Conservation (phyloP, 2,329 filamentous ascomycete species). For the Alternaria arborescens region DNA sequence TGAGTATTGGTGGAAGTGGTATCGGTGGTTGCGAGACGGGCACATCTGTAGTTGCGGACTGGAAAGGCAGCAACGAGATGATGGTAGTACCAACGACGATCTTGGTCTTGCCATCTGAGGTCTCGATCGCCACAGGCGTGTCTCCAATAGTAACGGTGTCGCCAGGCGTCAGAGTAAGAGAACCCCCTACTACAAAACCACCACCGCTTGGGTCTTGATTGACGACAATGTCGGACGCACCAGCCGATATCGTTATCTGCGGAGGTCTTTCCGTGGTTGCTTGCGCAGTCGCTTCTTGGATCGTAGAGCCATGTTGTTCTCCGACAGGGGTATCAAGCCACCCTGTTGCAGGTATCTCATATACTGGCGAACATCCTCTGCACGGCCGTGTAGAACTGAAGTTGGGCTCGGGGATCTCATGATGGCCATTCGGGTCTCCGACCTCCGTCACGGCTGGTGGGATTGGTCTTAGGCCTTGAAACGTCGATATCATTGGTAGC, state of each 20-base stretch:
- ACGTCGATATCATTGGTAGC: slow-evolving; percentile 30
- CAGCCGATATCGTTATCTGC: slow-evolving; percentile 25
- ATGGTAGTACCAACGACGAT: slow-evolving; percentile 32
- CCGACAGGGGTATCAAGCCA: slow-evolving; percentile 31
- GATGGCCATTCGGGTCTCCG: slow-evolving; percentile 41
- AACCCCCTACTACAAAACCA: slow-evolving; percentile 29
- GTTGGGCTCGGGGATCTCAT: slow-evolving; percentile 43
- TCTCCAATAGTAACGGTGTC: slow-evolving; percentile 33
- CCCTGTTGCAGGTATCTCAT: slow-evolving; percentile 38
- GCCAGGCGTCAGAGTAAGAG: slow-evolving; percentile 31
- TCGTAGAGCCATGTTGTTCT: slow-evolving; percentile 28
- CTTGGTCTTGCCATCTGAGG: slow-evolving; percentile 28
- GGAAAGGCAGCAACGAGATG: slow-evolving; percentile 21
- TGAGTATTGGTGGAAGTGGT: slow-evolving; percentile 27
- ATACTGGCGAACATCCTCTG: slow-evolving; percentile 38
- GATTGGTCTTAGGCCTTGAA: slow-evolving; percentile 36
- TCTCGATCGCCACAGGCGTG: slow-evolving; percentile 39
- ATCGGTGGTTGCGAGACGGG: slow-evolving; percentile 20
- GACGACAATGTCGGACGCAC: slow-evolving; percentile 28
- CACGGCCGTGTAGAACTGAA: slow-evolving; percentile 39
- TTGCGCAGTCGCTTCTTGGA: not conserved
- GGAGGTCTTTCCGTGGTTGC: slow-evolving; percentile 11
- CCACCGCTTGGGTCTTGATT: slow-evolving; percentile 21
- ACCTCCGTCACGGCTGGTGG: slow-evolving; percentile 32
- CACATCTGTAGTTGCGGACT: slow-evolving; percentile 25